phyloP scores from a whole-genome alignment of 495 filamentous ascomycete species.

The Penicillium waksmanii region DNA sequence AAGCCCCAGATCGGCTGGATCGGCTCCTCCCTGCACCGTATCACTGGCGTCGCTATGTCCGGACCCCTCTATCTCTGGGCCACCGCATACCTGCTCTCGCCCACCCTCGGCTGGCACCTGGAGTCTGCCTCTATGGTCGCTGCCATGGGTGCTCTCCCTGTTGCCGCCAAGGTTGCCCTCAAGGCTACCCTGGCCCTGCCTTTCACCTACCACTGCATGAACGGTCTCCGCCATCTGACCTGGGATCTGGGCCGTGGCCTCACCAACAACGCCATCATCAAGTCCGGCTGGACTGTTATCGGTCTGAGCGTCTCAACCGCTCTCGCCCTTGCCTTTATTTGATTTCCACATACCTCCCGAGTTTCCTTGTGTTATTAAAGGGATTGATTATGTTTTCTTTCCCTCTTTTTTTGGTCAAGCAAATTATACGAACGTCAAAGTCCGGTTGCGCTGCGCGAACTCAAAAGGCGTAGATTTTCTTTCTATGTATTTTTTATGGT shows the following conservation, averaged over 20 bases:
- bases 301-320: constrained; percentile 67
- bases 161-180: constrained; percentile 66
- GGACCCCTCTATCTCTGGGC: constrained; percentile 83
- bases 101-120: constrained; percentile 81
- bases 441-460: constrained; percentile 26
- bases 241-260: constrained; percentile 80
- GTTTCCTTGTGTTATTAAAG: constrained; percentile 48
- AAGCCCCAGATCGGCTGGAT: constrained; percentile 86
- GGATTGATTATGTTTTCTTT: constrained; percentile 9
- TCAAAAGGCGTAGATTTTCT: constrained; percentile 30
- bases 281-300: constrained; percentile 75
- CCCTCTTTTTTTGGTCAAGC: constrained; percentile 27
- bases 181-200: constrained; percentile 79
- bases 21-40: constrained; percentile 71
- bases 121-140: constrained; percentile 79
- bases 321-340: constrained; percentile 61
- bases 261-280: constrained; percentile 69
- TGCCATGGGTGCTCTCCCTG: constrained; percentile 72
- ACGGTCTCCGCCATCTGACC: constrained; percentile 85
- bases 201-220: constrained; percentile 84
- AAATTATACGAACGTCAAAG: constrained; percentile 27
- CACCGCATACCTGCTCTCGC: constrained; percentile 79
- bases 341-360: constrained; percentile 33
- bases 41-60: constrained; percentile 75
- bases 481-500: constrained; percentile 16